These are phyloP conservation scores for Botrytis porri DNA, from an alignment of 2,329 filamentous ascomycete genomes.

Conservation along the genomic window DNA sequence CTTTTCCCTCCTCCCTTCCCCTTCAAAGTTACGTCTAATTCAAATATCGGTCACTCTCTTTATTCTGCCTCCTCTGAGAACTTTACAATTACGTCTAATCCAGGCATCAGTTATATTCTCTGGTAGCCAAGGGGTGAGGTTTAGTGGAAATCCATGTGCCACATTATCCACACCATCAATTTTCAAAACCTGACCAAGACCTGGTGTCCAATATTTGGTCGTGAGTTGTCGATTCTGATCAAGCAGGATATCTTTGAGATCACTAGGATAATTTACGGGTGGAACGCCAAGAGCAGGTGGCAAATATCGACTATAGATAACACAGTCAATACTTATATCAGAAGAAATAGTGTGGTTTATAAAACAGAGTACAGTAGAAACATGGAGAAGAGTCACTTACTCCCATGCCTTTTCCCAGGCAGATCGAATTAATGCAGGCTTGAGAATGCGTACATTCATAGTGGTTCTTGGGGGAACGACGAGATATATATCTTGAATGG, in stretches of 20 bases:
- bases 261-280: neutral
- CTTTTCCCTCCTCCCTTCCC: neutral
- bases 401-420: neutral
- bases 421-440: neutral
- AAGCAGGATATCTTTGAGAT: too few species aligned
- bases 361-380: too few species aligned
- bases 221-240: neutral
- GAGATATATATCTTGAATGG: neutral
- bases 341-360: neutral
- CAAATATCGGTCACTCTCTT: neutral
- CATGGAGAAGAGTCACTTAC: neutral
- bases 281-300: neutral
- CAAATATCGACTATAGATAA: neutral
- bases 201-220: rapidly evolving
- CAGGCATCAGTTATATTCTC: neutral
- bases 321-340: neutral
- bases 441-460: neutral
- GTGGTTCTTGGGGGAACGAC: neutral
- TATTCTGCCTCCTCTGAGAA: neutral
- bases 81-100: neutral
- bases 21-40: neutral
- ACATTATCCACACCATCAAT: neutral
- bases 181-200: neutral
- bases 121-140: neutral
- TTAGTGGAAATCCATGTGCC: neutral